Evolutionary conservation across 1,139 yeast species (phyloP).

Genomic region (Meyerozyma elateridarum): DNA sequence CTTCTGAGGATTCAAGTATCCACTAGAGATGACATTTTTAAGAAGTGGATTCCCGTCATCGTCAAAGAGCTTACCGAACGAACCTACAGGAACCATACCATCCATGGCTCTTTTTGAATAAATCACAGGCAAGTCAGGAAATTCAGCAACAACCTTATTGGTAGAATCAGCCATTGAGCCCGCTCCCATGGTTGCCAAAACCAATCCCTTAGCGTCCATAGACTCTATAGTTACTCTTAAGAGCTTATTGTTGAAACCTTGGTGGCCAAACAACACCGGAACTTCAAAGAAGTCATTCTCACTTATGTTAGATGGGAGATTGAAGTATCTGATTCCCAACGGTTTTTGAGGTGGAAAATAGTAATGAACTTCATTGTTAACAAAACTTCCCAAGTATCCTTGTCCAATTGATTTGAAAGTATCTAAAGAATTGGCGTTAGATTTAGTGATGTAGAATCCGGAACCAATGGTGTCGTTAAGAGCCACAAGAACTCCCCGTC

Average conservation of each 20-base stretch:
- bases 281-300: conserved; percentile 38
- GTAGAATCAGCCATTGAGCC: conserved; percentile 56
- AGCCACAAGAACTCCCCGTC: conserved; percentile 61
- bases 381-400: conserved; percentile 67
- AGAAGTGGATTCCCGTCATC: conserved; percentile 17
- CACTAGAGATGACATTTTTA: conserved; percentile 49
- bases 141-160: conserved; percentile 30
- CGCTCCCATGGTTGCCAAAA: conserved; percentile 69
- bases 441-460: conserved; percentile 65
- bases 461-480: conserved; percentile 64
- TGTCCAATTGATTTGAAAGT: conserved; percentile 66
- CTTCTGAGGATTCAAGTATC: conserved; percentile 66
- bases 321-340: conserved; percentile 43
- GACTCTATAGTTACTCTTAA: conserved; percentile 41
- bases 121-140: conserved; percentile 46
- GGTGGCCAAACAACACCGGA: conserved; percentile 54
- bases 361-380: conserved; percentile 59
- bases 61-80: conserved; percentile 30
- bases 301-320: conserved; percentile 18
- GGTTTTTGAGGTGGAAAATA: conserved; percentile 63
- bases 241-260: conserved; percentile 49
- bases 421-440: conserved; percentile 65
- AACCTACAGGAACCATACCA: conserved; percentile 52
- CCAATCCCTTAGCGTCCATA: conserved; percentile 47
- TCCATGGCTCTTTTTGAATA: conserved; percentile 67